Evolutionary conservation across 192 early-diverging fungal genomes (phyloP), one percentile per base, ranked within the genome.

Genomic region (Backusella sp.): DNA sequence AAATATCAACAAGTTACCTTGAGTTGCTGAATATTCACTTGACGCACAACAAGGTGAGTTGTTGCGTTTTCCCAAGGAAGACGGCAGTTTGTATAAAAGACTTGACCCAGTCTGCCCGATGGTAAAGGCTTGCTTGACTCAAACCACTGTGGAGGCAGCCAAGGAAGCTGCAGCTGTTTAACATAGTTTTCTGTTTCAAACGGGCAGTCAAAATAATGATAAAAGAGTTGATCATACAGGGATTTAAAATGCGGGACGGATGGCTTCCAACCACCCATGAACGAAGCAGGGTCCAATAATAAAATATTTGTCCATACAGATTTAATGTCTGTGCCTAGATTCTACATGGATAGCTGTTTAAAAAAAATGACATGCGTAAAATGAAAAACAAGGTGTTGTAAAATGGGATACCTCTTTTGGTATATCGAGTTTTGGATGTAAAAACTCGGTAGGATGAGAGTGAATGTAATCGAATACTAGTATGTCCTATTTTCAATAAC

Each of bases 81-180:
- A 21, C 68, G n/a, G 23, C 68, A 69, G 2, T 7, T 23, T 36
- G 37, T 37, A 14, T 41, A 69, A 39, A 39, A 69, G 6, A 69
- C 68, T 26, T 69, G 68, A 2, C 68, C 68, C 19, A 69, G n/a
- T 21, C 68, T 35, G 1, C 68, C 68, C 5, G 68, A 69, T 9
- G 68, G 68, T 69, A 69, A 39, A 4, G 68, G 15, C 21, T 69
- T 69, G 4, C 68, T 37, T 2, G 34, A 9, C 19, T 69, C 68
- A 21, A 69, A 69, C 68, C 68, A 69, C 19, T 69, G 68, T 41
- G 68, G 68, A 39, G 68, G 68, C 4, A 39, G 5, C 68, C 68
- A 69, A 1, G 68, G 68, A 4, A 39, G 19, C 7, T 69, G n/a
- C 9, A 69, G 68, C 9, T 41, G 68, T 11, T 5, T n/a, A 23